A percentile compares a stretch with the other conserved stretches of the same genome.
phyloP scores from a whole-genome alignment of 106 monocot species.

The Hemerocallis citrina region DNA sequence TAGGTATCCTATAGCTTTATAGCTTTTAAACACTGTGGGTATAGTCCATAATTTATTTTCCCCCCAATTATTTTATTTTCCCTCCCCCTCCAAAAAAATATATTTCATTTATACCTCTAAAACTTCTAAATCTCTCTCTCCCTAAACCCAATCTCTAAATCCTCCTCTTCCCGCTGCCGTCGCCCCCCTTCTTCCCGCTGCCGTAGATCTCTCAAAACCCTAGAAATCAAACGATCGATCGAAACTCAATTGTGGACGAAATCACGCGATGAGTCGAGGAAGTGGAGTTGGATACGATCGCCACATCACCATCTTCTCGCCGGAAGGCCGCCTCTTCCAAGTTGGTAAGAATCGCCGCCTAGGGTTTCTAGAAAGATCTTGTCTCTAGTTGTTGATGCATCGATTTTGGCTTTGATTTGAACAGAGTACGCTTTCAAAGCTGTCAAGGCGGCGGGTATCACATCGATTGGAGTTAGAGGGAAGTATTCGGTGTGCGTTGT shows the following conservation, averaged over 20 bases:
- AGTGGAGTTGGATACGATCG: conserved; percentile 98
- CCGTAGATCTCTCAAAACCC: no score
- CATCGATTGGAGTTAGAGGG: conserved; percentile 72
- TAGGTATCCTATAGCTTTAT: no score
- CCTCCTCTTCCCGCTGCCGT: no score
- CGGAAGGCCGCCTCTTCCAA: conserved; percentile 98
- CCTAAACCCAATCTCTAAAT: no score
- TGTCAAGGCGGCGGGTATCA: conserved; percentile 26
- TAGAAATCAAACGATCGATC: conserved; percentile 1
- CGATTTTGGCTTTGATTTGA: neutral
- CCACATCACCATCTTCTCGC: conserved; percentile 99
- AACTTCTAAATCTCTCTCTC: no score
- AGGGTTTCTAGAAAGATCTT: no score
- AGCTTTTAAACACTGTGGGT: no score
- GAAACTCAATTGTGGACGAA: neutral
- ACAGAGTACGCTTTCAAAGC: conserved; percentile 32
- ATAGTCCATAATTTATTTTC: no score
- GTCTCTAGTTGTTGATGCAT: neutral
- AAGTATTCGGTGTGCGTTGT: conserved; percentile 74
- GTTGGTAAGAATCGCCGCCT: conserved; percentile 81
- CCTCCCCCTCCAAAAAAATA: no score
- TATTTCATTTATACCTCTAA: no score
- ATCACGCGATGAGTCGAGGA: conserved; percentile 90
- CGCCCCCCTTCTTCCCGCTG: no score
- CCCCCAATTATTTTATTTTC: no score